These are phyloP conservation scores for Scheffersomyces insectosa DNA, from an alignment of 1,139 yeast species.

Conservation along the genomic window DNA sequence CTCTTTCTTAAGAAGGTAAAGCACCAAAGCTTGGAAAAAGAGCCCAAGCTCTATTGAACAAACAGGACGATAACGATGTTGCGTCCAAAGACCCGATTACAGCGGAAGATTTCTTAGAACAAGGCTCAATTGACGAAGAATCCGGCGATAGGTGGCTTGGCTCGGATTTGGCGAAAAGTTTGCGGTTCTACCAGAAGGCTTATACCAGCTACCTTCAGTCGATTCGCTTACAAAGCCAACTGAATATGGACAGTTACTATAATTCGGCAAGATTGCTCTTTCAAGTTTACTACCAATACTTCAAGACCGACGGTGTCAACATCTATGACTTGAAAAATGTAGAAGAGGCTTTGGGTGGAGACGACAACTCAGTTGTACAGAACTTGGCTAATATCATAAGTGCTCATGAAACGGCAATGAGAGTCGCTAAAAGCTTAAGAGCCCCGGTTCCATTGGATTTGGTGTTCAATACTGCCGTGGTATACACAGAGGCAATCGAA, in stretches of 20 bases:
- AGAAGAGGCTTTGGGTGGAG: constrained; percentile 38
- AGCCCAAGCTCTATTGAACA: constrained; percentile 12
- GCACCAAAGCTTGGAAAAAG: constrained; percentile 23
- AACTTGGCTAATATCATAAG: constrained; percentile 30
- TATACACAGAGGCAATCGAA: constrained; percentile 50
- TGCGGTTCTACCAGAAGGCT: constrained; percentile 55
- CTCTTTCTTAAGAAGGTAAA: constrained; percentile 10
- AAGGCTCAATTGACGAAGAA: constrained; percentile 52
- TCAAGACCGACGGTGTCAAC: constrained; percentile 45
- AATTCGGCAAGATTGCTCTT: constrained; percentile 50
- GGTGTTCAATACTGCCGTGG: constrained; percentile 47
- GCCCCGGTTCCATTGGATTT: constrained; percentile 37
- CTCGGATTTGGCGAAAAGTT: constrained; percentile 52
- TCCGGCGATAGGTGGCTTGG: constrained; percentile 61
- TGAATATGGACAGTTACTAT: constrained; percentile 41
- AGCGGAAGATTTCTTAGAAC: constrained; percentile 47
- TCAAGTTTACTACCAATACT: constrained; percentile 47
- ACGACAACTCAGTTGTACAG: constrained; percentile 38
- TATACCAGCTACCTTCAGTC: constrained; percentile 36
- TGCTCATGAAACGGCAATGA: constrained; percentile 41
- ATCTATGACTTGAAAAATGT: constrained; percentile 38
- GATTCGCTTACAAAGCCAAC: constrained; percentile 17
- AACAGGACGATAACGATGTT: constrained; percentile 8
- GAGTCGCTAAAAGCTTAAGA: constrained; percentile 13
- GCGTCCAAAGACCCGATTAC: constrained; percentile 28